A percentile compares a stretch with the other conserved stretches of the same genome.
Evolutionary conservation across 1,284 basidiomycete genomes (phyloP).

Genomic region (Apiotrichum brassicae): DNA sequence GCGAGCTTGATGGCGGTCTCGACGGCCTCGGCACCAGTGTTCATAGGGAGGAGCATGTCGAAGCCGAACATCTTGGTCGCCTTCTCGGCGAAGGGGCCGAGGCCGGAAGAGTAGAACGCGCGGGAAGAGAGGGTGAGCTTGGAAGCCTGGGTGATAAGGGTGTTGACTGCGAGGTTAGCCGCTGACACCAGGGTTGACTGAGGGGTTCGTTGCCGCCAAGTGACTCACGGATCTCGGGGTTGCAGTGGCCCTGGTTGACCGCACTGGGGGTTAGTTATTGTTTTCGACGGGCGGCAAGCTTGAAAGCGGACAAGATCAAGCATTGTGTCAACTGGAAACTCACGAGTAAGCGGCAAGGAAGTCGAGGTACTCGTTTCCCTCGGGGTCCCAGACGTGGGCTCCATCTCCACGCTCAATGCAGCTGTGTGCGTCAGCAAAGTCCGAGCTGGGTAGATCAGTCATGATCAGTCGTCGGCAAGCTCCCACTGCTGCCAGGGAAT

Average conservation of each 20-base stretch:
- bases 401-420: slow-evolving; percentile 88
- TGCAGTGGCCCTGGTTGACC: slow-evolving; percentile 91
- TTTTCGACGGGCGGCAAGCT: not conserved
- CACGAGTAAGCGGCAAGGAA: slow-evolving; percentile 97
- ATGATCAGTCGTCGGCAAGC: no score
- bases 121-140: slow-evolving; percentile 89
- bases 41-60: slow-evolving; percentile 98
- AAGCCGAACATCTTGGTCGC: slow-evolving; percentile 79
- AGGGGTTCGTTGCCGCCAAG: not conserved
- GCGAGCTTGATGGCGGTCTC: slow-evolving; percentile 77
- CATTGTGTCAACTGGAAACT: slow-evolving; percentile 47
- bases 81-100: slow-evolving; percentile 81
- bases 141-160: slow-evolving; percentile 78
- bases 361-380: slow-evolving; percentile 86
- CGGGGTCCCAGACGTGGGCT: slow-evolving; percentile 92
- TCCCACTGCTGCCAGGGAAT: no score
- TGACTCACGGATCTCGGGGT: slow-evolving; percentile 55
- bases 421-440: slow-evolving; percentile 20
- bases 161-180: slow-evolving; percentile 58
- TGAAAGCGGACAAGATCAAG: not conserved
- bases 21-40: slow-evolving; percentile 97
- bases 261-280: slow-evolving; percentile 52
- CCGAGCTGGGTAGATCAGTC: not conserved
- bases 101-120: slow-evolving; percentile 91
- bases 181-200: not conserved